Conservation (phyloP, 441 rosid species). For the Populus hybrid region DNA sequence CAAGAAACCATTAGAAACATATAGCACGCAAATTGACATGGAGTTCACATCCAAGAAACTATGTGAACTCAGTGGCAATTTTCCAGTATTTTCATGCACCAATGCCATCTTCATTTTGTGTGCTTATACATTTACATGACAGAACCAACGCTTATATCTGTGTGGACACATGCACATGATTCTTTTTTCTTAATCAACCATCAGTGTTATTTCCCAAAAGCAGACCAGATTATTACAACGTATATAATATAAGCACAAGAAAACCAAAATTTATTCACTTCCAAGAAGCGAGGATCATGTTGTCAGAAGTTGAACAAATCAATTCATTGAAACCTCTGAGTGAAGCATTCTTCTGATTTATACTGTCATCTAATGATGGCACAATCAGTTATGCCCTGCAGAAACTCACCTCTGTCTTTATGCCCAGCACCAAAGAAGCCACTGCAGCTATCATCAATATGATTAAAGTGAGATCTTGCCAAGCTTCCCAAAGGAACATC, state of each 20-base stretch:
- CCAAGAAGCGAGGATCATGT: not conserved
- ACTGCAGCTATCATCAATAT: slow-evolving; percentile 91
- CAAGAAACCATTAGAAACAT: slow-evolving; percentile 13
- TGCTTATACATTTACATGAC: not conserved
- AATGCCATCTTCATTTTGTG: not conserved
- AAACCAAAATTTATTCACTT: not conserved
- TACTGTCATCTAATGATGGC: slow-evolving; percentile 4
- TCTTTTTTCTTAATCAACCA: not conserved
- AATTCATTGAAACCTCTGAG: not conserved
- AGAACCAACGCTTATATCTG: not conserved
- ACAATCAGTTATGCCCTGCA: slow-evolving; percentile 13
- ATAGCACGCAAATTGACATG: not conserved
- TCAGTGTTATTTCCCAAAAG: not conserved
- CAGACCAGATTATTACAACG: not conserved
- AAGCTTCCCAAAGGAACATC: slow-evolving; percentile 99
- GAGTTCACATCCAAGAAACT: not conserved
- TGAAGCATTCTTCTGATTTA: not conserved
- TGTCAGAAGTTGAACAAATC: not conserved
- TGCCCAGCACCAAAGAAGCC: slow-evolving; percentile 89
- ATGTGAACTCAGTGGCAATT: not conserved
- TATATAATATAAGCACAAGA: not conserved
- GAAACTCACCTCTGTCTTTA: slow-evolving; percentile 82
- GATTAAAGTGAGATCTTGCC: slow-evolving; percentile 95
- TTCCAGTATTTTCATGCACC: not conserved
- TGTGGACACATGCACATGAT: not conserved